Conservation (phyloP, 106 monocot species). For the Dactylorhiza incarnata region DNA sequence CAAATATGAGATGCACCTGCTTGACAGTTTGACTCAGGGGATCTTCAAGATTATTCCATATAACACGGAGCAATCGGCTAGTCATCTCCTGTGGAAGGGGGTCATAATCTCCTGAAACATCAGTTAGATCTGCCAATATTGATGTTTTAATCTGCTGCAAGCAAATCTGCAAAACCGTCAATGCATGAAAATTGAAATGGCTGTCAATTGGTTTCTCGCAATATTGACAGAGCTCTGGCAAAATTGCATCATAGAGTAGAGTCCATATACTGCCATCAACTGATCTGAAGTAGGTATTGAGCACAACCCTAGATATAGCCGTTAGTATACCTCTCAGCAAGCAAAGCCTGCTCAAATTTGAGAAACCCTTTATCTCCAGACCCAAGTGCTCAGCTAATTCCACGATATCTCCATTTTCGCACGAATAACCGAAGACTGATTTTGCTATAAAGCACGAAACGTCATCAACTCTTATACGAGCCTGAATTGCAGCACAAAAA, state of each 20-base stretch:
- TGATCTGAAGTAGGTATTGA: constrained; percentile 30
- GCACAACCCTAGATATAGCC: constrained; percentile 60
- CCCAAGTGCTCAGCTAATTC: constrained; percentile 25
- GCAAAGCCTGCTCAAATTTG: constrained; percentile 79
- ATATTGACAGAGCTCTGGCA: constrained; percentile 82
- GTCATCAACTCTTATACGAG: constrained; percentile 35
- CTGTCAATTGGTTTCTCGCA: constrained; percentile 88
- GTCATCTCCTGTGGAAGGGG: constrained; percentile 55
- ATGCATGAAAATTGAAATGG: constrained; percentile 99
- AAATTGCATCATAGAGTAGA: constrained; percentile 70
- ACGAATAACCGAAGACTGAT: constrained; percentile 45
- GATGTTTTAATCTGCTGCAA: constrained; percentile 97
- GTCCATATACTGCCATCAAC: constrained; percentile 37
- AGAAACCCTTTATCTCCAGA: constrained; percentile 32
- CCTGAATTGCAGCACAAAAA: constrained; percentile 83
- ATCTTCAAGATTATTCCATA: constrained; percentile 98
- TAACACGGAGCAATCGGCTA: constrained; percentile 51
- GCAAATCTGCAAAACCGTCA: constrained; percentile 92
- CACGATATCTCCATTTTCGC: constrained; percentile 8
- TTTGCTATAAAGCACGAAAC: constrained; percentile 47
- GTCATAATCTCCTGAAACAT: constrained; percentile 43
- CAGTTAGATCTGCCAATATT: constrained; percentile 27
- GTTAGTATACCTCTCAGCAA: constrained; percentile 89
- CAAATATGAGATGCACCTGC: constrained; percentile 94
- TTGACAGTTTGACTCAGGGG: constrained; percentile 92